Evolutionary conservation across 2,329 filamentous ascomycete species (phyloP), one percentile per base, ranked within the genome.

Genomic region (Metarhizium sp.): DNA sequence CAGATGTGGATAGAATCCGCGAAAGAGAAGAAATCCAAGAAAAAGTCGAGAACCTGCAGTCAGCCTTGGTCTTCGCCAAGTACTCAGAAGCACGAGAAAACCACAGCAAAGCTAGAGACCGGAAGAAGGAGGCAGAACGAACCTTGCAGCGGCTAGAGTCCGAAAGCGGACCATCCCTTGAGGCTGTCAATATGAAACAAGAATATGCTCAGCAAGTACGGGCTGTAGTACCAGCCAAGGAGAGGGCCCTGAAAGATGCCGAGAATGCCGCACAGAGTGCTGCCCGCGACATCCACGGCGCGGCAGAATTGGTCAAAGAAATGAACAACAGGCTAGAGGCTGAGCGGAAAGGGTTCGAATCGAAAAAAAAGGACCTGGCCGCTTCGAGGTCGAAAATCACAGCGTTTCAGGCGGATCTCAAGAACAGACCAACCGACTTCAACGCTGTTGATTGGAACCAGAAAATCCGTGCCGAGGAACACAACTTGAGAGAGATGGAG

Each of bases 1-100:
- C 82, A 10, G 92, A 96, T 64, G 91, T 97, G 29, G 86, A 95
- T 62, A 85, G 89, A 59, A 79, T 94, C 64, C 82, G 83, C 51
- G 87, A 97, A 67, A 82, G 91, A 56, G 81, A 86, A 55, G 78
- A 82, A 53, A 82, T 91, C 51, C 75, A 86, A 63, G 73, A 80
- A 53, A 81, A 80, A 55, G 77, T 92, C 4, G 73, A 79, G 30
- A 76, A 86, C 50, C 76, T 96, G 49, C 77, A 87, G 59, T 80
- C 79, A 40, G 79, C 82, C 30, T 79, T 85, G 43, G 82, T 87
- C 0, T 74, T 91, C 42, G 78, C 87, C 20, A 75, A 80, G 58
- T 92, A 89, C 64, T 75, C 75, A 36, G 74, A 81, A 34, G 75
- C 82, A 1, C 78, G 79, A 49, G 61, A 66, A 1, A 71, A 73